Conservation (phyloP, 495 filamentous ascomycete species). For the Aspergillus homomorphus region DNA sequence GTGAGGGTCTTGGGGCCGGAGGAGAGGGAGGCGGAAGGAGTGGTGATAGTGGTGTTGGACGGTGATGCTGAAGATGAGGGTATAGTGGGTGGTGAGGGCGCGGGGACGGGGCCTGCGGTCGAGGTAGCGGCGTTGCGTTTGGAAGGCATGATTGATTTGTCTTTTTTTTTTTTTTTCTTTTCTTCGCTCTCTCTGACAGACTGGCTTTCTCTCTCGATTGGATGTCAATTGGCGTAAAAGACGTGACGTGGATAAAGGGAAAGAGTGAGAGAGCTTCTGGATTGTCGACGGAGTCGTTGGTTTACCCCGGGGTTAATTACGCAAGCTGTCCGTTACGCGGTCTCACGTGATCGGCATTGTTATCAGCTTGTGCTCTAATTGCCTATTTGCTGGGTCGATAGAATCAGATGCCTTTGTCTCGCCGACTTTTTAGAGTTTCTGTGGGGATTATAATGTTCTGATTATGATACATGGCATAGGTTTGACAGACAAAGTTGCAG, state of each 20-base stretch:
- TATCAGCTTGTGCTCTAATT: not conserved
- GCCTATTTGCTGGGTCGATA: not conserved
- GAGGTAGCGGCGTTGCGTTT: constrained; percentile 48
- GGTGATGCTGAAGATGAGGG: constrained; percentile 19
- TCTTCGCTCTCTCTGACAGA: no score
- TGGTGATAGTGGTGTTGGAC: constrained; percentile 22
- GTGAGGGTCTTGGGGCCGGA: constrained; percentile 42
- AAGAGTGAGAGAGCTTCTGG: not conserved
- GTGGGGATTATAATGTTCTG: no score
- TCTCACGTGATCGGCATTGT: constrained; percentile 12
- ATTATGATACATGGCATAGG: constrained; percentile 1
- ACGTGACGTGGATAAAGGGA: not conserved
- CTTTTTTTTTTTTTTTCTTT: no score
- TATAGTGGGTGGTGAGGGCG: constrained; percentile 25
- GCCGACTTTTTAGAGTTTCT: no score
- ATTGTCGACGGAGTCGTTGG: not conserved
- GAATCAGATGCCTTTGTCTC: no score
- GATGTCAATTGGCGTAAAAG: not conserved
- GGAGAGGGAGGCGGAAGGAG: constrained; percentile 40
- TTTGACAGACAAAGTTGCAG: not conserved
- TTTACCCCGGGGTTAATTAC: constrained; percentile 3
- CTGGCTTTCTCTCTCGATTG: not conserved
- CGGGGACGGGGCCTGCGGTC: constrained; percentile 22
- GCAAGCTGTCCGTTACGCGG: constrained; percentile 10
- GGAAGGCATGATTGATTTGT: constrained; percentile 41